Evolutionary conservation across 1,284 basidiomycete genomes (phyloP).

Genomic region (Leccinum subspadiceum): DNA sequence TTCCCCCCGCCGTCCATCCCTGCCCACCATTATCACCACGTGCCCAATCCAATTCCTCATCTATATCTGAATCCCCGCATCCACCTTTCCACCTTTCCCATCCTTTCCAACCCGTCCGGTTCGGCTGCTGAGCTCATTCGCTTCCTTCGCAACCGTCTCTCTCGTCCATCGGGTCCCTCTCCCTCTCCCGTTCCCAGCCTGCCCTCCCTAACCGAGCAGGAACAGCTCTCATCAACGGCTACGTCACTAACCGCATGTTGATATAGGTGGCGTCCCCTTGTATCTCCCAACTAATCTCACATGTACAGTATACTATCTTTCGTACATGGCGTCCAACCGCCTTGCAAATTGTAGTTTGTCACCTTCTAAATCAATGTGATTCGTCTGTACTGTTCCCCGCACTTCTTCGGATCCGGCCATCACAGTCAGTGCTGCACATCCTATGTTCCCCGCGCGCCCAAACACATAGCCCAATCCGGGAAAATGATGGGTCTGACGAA

Average conservation of each 20-base stretch:
- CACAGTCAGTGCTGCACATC: neutral
- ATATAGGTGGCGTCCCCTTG: neutral
- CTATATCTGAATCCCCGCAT: conserved; percentile 7
- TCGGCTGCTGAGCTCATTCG: conserved; percentile 11
- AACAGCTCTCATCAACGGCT: neutral
- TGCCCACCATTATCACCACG: neutral
- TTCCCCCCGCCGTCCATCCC: conserved; percentile 18
- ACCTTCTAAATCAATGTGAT: neutral
- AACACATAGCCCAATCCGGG: neutral
- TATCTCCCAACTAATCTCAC: neutral
- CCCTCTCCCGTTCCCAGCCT: neutral
- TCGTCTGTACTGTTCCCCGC: conserved; percentile 3
- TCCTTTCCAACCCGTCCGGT: neutral
- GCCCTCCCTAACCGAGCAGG: conserved; percentile 7
- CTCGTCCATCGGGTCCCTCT: neutral
- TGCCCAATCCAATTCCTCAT: neutral
- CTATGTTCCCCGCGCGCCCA: conserved; percentile 4
- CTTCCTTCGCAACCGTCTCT: neutral
- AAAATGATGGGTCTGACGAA: neutral
- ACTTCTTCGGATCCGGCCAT: conserved; percentile 2
- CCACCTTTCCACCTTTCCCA: neutral
- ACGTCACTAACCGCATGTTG: neutral
- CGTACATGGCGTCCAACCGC: neutral
- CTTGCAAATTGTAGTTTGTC: neutral
- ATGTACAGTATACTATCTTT: neutral